Base-by-base conservation (phyloP, 768 basidiomycete genomes). In the Lentinula sp. region DNA sequence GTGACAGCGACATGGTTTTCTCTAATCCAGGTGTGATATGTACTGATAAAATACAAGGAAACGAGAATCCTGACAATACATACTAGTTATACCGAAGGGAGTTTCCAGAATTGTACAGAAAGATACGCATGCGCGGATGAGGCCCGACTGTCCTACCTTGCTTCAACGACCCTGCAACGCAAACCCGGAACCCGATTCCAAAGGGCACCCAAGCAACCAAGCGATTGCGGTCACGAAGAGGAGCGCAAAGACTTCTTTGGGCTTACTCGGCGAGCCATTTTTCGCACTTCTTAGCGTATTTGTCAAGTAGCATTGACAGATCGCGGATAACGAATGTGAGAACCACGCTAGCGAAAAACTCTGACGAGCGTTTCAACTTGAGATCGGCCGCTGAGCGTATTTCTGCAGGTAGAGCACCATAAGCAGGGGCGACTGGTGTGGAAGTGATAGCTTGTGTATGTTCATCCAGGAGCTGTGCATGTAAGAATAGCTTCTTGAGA, bases 201-300 rank as follows among this genome's bases (percentile, higher is more conserved):
- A 3, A 28, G 28, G 11, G 32, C n/a, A 8, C n/a, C 35, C 5
- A 3, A 39, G 16, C n/a, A 55, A 18, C 23, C 5, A 16, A 51
- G 50, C 50, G 31, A 28, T 51, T 13, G 28, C 50, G n/a, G 23
- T 28, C 3, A 28, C 28, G 28, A 28, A 28, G 28, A 28, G 23
- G 46, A 23, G 23, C n/a, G n/a, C 6, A n/a, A 15, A 28, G 28
- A 3, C 28, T 28, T 28, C 28, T 28, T 28, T 28, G 0, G 0
- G 52, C 52, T 79, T 78, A 93, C 70, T 95, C 92, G 40, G 86
- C 89, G 40, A 93, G 80, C 90, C 91, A 93, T 74, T 92, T 93
- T 75, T 93, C 93, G 74, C 91, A 92, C 71, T 91, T 91, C 81
- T 94, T 94, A 64, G 88, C 89, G 72, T 94, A 95, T 75, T 95